A percentile compares a stretch with the other conserved stretches of the same genome.
Evolutionary conservation across 2,329 filamentous ascomycete genomes (phyloP).

Genomic region (Sarocladium kiliense): DNA sequence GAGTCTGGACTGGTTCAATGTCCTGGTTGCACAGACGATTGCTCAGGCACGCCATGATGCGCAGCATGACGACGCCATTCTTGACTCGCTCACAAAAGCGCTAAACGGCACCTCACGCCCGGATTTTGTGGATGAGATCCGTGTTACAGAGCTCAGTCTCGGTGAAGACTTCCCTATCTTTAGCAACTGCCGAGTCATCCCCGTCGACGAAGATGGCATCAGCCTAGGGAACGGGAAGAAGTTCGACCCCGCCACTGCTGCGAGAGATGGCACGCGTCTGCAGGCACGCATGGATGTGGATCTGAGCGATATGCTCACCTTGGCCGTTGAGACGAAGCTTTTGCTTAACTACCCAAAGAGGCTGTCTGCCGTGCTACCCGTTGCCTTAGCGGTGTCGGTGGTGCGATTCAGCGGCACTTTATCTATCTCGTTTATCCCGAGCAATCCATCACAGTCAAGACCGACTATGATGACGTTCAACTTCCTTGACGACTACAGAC

Average conservation of each 20-base stretch:
- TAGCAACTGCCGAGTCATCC: slow-evolving; percentile 94
- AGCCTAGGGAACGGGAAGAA: slow-evolving; percentile 45
- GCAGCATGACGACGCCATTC: slow-evolving; percentile 83
- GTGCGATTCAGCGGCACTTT: slow-evolving; percentile 93
- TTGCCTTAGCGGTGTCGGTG: slow-evolving; percentile 86
- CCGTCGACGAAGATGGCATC: slow-evolving; percentile 74
- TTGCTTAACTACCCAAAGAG: slow-evolving; percentile 93
- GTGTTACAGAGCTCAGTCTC: slow-evolving; percentile 86
- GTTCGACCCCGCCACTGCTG: slow-evolving; percentile 47
- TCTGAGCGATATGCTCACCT: slow-evolving; percentile 88
- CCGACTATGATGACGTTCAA: slow-evolving; percentile 92
- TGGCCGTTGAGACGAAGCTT: slow-evolving; percentile 91
- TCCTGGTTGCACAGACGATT: slow-evolving; percentile 91
- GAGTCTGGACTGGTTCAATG: slow-evolving; percentile 98
- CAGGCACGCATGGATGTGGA: slow-evolving; percentile 98
- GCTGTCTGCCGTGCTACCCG: slow-evolving; percentile 80
- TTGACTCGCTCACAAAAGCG: slow-evolving; percentile 76
- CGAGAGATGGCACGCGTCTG: slow-evolving; percentile 64
- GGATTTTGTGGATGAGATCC: slow-evolving; percentile 89
- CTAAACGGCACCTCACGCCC: slow-evolving; percentile 85
- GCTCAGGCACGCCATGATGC: slow-evolving; percentile 92
- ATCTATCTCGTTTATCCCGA: slow-evolving; percentile 87
- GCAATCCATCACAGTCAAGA: slow-evolving; percentile 60
- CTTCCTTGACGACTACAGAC: slow-evolving; percentile 81
- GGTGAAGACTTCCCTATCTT: slow-evolving; percentile 98